Conservation (phyloP, 1,139 yeast genomes). For the Candida tetrigidarum region DNA sequence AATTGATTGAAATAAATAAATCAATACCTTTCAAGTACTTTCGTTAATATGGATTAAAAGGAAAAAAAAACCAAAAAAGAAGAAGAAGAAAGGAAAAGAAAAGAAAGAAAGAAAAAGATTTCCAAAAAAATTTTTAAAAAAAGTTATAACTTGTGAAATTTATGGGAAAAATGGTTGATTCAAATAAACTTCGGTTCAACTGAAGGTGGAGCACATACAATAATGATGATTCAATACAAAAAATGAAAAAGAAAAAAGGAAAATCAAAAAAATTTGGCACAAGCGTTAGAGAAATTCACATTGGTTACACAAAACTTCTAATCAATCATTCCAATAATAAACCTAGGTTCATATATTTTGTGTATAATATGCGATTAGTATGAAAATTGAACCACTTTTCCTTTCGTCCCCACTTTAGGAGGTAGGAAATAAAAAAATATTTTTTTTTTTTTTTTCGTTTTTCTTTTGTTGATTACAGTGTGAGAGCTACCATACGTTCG, state of each 20-base stretch:
- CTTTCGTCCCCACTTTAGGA: neutral
- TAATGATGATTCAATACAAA: too few relatives aligned
- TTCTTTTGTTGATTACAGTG: neutral
- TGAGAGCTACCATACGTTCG: neutral
- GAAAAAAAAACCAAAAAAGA: neutral
- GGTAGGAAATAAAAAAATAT: neutral
- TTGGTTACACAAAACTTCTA: neutral
- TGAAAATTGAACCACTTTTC: slow-evolving; percentile 2
- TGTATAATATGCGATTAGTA: neutral
- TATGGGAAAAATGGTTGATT: slow-evolving; percentile 4
- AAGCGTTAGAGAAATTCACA: neutral
- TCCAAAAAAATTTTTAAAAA: neutral
- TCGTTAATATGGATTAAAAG: neutral
- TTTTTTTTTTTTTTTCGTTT: neutral
- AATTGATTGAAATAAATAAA: slow-evolving; percentile 1
- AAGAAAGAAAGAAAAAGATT: neutral
- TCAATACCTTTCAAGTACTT: slow-evolving; percentile 1
- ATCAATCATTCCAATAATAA: neutral
- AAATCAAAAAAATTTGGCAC: neutral
- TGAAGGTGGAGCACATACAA: neutral
- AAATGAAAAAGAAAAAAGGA: neutral
- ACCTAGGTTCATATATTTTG: slow-evolving; percentile 4
- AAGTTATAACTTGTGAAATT: slow-evolving; percentile 2
- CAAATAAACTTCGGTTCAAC: neutral
- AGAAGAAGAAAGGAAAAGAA: neutral